Conservation (phyloP, 371 early-diverging fungal species). For the Mortierella polycephala region DNA sequence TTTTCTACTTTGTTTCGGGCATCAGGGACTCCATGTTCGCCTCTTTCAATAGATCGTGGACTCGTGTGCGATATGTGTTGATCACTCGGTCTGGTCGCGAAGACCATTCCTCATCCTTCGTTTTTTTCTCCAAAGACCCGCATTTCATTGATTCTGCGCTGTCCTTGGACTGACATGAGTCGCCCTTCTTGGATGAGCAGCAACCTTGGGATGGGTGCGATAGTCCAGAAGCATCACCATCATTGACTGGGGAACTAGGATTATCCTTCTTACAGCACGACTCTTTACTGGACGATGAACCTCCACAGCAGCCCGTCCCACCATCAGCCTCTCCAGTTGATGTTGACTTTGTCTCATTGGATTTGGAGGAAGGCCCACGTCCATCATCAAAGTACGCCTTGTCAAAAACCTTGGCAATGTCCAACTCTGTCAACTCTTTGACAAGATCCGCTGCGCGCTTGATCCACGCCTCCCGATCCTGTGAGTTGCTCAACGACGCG, state of each 20-base stretch:
- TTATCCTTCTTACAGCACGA: constrained; percentile 26
- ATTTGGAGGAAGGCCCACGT: not conserved
- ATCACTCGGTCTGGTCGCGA: constrained; percentile 40
- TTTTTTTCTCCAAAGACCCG: not conserved
- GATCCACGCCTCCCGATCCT: constrained; percentile 35
- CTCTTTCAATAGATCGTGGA: constrained; percentile 22
- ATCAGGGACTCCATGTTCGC: constrained; percentile 19
- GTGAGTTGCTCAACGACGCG: not conserved
- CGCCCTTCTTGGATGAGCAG: constrained; percentile 16
- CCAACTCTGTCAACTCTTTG: constrained; percentile 37
- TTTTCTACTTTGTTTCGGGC: not conserved
- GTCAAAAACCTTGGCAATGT: constrained; percentile 46
- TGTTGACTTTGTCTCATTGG: not conserved
- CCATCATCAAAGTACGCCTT: constrained; percentile 52
- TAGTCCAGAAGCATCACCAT: not conserved
- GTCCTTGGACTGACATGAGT: constrained; percentile 4
- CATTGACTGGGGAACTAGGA: not conserved
- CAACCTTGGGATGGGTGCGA: constrained; percentile 1
- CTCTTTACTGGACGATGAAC: constrained; percentile 8
- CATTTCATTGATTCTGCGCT: not conserved
- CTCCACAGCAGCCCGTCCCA: constrained; percentile 16
- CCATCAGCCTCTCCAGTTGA: not conserved
- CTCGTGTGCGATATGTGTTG: constrained; percentile 21
- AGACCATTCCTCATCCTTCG: constrained; percentile 6
- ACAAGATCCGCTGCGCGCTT: constrained; percentile 20